phyloP scores from a whole-genome alignment of 2,329 filamentous ascomycete species.

The Macroventuria anomochaeta region DNA sequence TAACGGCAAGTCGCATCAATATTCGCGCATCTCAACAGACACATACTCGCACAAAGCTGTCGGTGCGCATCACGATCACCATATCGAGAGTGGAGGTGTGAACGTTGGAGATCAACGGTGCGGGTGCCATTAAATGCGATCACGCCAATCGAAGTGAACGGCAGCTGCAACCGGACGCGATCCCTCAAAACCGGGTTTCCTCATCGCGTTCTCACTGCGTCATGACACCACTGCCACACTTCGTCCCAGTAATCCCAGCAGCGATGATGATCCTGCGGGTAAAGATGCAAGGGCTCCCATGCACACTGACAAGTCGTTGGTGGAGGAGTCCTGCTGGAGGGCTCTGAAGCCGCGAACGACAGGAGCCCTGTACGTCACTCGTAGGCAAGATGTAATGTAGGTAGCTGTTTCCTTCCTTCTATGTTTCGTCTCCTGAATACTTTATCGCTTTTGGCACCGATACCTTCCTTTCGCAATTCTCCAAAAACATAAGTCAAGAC shows the following conservation, averaged over 20 bases:
- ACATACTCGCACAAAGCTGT: neutral
- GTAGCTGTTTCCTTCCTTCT: slow-evolving; percentile 9
- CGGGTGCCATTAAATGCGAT: slow-evolving; percentile 2
- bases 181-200: slow-evolving; percentile 34
- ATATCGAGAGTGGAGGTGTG: neutral
- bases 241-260: slow-evolving; percentile 14
- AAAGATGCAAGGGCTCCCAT: slow-evolving; percentile 31
- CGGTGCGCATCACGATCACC: too few species aligned
- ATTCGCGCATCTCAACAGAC: neutral
- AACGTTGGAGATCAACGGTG: slow-evolving; percentile 4
- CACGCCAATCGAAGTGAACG: slow-evolving; percentile 15
- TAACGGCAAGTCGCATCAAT: neutral
- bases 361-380: slow-evolving; percentile 19
- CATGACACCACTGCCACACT: slow-evolving; percentile 23
- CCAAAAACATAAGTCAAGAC: slow-evolving; percentile 26
- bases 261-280: slow-evolving; percentile 23
- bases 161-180: slow-evolving; percentile 21
- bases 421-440: neutral
- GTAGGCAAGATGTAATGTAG: slow-evolving; percentile 6
- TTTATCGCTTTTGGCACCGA: neutral
- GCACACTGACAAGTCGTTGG: slow-evolving; percentile 20
- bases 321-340: slow-evolving; percentile 10
- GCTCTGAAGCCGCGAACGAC: slow-evolving; percentile 12
- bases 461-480: neutral
- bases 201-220: slow-evolving; percentile 20